Percentiles rank a stretch among this genome's conserved stretches.
These are phyloP conservation scores for Wakefieldia striispora DNA, from an alignment of 768 basidiomycete genomes.

Conservation along the genomic window DNA sequence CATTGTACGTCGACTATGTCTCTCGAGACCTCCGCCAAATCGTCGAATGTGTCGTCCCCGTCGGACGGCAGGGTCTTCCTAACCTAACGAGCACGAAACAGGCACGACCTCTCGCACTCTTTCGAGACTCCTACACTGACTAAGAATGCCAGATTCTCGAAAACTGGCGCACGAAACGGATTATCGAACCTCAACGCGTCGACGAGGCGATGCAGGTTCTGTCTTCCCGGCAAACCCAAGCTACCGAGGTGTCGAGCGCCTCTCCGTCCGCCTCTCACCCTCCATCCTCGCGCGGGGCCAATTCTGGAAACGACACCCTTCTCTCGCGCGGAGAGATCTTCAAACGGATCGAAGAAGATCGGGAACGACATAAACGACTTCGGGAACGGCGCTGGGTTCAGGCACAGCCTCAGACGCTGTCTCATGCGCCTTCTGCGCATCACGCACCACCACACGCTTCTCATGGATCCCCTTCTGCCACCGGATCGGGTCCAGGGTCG, in stretches of 20 bases:
- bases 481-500: neutral
- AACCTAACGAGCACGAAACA: conserved; percentile 88
- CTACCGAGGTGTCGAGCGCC: conserved; percentile 11
- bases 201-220: conserved; percentile 66
- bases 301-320: conserved; percentile 8
- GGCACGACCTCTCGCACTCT: conserved; percentile 38
- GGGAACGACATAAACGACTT: conserved; percentile 88
- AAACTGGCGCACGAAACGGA: conserved; percentile 83
- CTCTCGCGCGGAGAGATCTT: conserved; percentile 70
- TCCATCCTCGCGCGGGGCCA: conserved; percentile 1
- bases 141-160: conserved; percentile 68
- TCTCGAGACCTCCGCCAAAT: conserved; percentile 75
- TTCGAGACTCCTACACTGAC: neutral
- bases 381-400: conserved; percentile 93
- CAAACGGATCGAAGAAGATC: conserved; percentile 87
- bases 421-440: conserved; percentile 1
- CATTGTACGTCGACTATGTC: conserved; percentile 77
- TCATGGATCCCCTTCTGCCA: neutral
- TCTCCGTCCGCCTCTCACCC: conserved; percentile 20
- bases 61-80: conserved; percentile 81
- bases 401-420: conserved; percentile 50
- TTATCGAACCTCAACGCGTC: conserved; percentile 75
- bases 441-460: neutral
- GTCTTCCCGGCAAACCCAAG: conserved; percentile 41
- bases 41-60: conserved; percentile 83